Base-by-base conservation (phyloP, 352 stramenopile genomes). In the Phytophthora constricta region DNA sequence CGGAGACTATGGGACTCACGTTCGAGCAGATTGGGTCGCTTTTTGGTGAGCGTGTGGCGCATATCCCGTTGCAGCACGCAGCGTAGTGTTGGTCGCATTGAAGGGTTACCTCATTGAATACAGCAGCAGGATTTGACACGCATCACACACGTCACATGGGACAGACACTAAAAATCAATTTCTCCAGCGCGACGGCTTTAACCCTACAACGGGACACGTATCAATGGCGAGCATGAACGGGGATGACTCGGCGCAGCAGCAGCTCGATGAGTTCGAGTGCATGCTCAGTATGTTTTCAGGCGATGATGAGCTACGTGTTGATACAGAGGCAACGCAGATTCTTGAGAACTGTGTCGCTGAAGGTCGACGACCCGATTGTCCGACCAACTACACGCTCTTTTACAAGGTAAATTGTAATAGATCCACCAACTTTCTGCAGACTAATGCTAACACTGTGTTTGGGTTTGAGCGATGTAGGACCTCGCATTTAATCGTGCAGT, bases 191-290 rank as follows among this genome's bases (percentile, higher is more conserved):
- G n/a, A n/a, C n/a, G n/a, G n/a, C n/a, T n/a, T n/a, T n/a, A n/a
- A n/a, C n/a, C n/a, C n/a, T n/a, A n/a, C n/a, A n/a, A n/a, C n/a
- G n/a, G n/a, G n/a, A n/a, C n/a, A n/a, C n/a, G 14, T 42, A 42
- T 42, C 10, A 13, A 17, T 42, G n/a, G n/a, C n/a, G n/a, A n/a
- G 23, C 25, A 17, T 57, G 45, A 22, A 46, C 26, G 48, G 39
- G 46, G 48, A 17, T 22, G 53, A 41, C 27, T 43, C 68, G 19
- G 42, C 34, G 25, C 42, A 76, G 34, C 72, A 80, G 62, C 83
- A 92, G 68, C 58, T 83, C 47, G 83, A 92, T 17, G 85, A 93
- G 70, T 70, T 91, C n/a, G 83, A 89, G 58, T 93, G 85, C 62
- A 83, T 93, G 69, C 48, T 75, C 10, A 92, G 85, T 66, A 93